A percentile compares a stretch with the other conserved stretches of the same genome.
phyloP scores from a whole-genome alignment of 2,329 filamentous ascomycete species.

The Nigrospora osmanthi region DNA sequence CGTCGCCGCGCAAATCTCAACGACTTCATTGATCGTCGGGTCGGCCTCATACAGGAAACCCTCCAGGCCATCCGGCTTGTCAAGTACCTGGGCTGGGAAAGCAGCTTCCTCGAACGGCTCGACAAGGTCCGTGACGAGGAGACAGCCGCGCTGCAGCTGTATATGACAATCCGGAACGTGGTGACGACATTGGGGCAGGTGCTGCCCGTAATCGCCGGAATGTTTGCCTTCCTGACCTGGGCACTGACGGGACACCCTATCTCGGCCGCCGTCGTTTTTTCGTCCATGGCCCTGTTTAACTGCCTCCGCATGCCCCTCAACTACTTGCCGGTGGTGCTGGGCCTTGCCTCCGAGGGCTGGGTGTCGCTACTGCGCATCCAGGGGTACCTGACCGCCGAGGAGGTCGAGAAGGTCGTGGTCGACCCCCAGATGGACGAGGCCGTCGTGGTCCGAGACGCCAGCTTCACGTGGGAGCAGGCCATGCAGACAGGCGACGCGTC shows the following conservation, averaged over 20 bases:
- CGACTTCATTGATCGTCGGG: slow-evolving; percentile 80
- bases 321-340: slow-evolving; percentile 73
- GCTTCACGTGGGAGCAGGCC: slow-evolving; percentile 75
- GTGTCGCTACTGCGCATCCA: slow-evolving; percentile 75
- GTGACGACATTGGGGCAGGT: slow-evolving; percentile 74
- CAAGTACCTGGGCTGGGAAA: slow-evolving; percentile 91
- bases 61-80: slow-evolving; percentile 80
- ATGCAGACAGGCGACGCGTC: slow-evolving; percentile 31
- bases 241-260: slow-evolving; percentile 56
- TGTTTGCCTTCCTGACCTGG: slow-evolving; percentile 82
- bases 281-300: slow-evolving; percentile 86
- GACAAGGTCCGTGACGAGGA: slow-evolving; percentile 64
- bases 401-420: slow-evolving; percentile 50
- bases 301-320: slow-evolving; percentile 80
- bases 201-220: slow-evolving; percentile 82
- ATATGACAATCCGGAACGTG: slow-evolving; percentile 71
- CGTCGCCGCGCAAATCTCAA: slow-evolving; percentile 69
- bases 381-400: slow-evolving; percentile 77
- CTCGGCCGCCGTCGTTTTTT: slow-evolving; percentile 74
- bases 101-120: slow-evolving; percentile 68
- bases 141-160: slow-evolving; percentile 66
- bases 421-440: slow-evolving; percentile 39
- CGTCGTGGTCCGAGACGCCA: slow-evolving; percentile 60
- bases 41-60: slow-evolving; percentile 83
- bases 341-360: slow-evolving; percentile 82